Evolutionary conservation across 108 stramenopile genomes (phyloP).

Genomic region (Cyclotella baltica): DNA sequence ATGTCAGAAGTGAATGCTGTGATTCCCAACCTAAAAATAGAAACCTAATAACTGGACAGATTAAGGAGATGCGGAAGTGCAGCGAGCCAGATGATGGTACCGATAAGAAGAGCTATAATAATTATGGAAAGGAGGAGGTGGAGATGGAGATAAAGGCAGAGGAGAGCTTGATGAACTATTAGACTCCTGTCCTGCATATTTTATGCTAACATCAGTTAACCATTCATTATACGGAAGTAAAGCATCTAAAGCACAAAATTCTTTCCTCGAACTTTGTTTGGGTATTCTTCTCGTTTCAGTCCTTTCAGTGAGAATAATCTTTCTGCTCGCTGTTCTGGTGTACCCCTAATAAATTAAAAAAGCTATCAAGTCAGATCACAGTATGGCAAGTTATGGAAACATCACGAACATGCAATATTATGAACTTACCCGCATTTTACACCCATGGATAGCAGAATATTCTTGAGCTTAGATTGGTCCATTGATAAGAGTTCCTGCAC

Average conservation of each 20-base stretch:
- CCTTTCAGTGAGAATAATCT: constrained; percentile 92
- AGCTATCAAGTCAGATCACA: too few relatives aligned
- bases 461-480: constrained; percentile 90
- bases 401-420: too few relatives aligned
- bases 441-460: constrained; percentile 80
- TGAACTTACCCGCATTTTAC: constrained; percentile 88
- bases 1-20: background rate
- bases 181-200: background rate
- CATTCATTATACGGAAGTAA: too few relatives aligned
- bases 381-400: too few relatives aligned
- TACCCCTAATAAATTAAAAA: constrained; percentile 53
- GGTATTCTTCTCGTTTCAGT: constrained; percentile 71
- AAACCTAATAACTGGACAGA: constrained; percentile 11
- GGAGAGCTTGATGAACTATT: constrained; percentile 27
- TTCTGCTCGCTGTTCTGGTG: constrained; percentile 82
- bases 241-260: constrained; percentile 45
- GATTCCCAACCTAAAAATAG: constrained; percentile 3
- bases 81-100: background rate
- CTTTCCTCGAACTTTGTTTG: constrained; percentile 73
- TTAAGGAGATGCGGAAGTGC: too few relatives aligned
- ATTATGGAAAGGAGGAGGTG: constrained; percentile 1
- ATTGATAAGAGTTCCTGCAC: constrained; percentile 66
- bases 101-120: background rate
- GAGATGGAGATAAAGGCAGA: constrained; percentile 1
- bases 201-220: background rate